A percentile compares a stretch with the other conserved stretches of the same genome.
Conservation (phyloP, 148 eudicot species). For the Suaeda aralocaspica region DNA sequence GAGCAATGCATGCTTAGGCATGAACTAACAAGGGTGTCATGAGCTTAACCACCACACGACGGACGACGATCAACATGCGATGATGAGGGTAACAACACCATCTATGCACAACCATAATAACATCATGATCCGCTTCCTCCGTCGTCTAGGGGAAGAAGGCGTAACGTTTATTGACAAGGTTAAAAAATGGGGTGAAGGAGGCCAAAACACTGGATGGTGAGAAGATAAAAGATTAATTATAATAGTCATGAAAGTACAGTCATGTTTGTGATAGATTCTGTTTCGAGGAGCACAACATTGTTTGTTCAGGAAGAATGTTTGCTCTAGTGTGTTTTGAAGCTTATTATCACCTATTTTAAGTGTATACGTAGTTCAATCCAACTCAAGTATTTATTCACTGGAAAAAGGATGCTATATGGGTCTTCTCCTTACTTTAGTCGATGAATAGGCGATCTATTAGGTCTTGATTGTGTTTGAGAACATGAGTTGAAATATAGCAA, state of each 20-base stretch:
- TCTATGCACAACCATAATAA: background rate
- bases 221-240: slow-evolving; percentile 18
- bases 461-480: no score
- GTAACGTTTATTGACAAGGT: slow-evolving; percentile 42
- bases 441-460: no score
- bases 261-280: slow-evolving; percentile 28
- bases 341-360: no score
- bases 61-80: background rate
- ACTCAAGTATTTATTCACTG: no score
- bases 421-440: no score
- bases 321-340: slow-evolving; percentile 38
- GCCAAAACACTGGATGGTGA: slow-evolving; percentile 26
- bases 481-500: no score
- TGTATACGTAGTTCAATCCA: background rate
- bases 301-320: slow-evolving; percentile 30
- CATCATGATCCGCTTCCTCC: background rate
- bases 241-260: slow-evolving; percentile 13
- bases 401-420: no score
- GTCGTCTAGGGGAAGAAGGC: slow-evolving; percentile 18
- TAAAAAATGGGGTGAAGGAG: slow-evolving; percentile 59
- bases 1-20: slow-evolving; percentile 58
- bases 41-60: slow-evolving; percentile 16
- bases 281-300: slow-evolving; percentile 23
- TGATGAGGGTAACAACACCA: background rate
- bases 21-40: slow-evolving; percentile 35